Conservation (phyloP, 1,139 yeast species). For the Candida tetrigidarum region DNA sequence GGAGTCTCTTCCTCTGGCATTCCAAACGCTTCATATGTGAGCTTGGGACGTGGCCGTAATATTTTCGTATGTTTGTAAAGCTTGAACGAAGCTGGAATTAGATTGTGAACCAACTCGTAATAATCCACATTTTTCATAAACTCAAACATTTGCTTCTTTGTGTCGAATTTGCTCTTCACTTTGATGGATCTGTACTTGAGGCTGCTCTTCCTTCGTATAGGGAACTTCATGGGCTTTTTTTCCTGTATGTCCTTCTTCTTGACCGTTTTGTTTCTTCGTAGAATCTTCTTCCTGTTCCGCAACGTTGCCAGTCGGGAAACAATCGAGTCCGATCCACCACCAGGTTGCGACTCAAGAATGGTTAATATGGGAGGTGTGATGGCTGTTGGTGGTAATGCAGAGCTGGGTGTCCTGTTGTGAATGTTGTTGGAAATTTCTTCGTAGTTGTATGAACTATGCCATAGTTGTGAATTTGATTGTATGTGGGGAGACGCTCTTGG, state of each 20-base stretch:
- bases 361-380: constrained; percentile 30
- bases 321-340: constrained; percentile 26
- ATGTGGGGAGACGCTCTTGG: constrained; percentile 1
- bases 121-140: constrained; percentile 31
- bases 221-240: constrained; percentile 29
- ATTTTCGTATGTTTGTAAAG: constrained; percentile 26
- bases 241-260: constrained; percentile 24
- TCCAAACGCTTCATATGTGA: constrained; percentile 9
- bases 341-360: constrained; percentile 26
- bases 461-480: constrained; percentile 9
- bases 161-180: constrained; percentile 24
- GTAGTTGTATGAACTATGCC: constrained; percentile 13
- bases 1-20: background rate
- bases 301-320: constrained; percentile 37
- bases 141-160: constrained; percentile 28
- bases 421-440: constrained; percentile 12
- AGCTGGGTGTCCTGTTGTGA: constrained; percentile 8
- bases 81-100: constrained; percentile 35
- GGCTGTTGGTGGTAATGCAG: constrained; percentile 2
- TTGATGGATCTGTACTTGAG: constrained; percentile 27
- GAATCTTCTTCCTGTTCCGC: constrained; percentile 34
- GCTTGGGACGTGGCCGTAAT: constrained; percentile 27
- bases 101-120: constrained; percentile 27
- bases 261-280: constrained; percentile 34
- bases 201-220: constrained; percentile 40